These are phyloP conservation scores for Yamadazyma oceani DNA, from an alignment of 1,139 yeast species.

Conservation along the genomic window DNA sequence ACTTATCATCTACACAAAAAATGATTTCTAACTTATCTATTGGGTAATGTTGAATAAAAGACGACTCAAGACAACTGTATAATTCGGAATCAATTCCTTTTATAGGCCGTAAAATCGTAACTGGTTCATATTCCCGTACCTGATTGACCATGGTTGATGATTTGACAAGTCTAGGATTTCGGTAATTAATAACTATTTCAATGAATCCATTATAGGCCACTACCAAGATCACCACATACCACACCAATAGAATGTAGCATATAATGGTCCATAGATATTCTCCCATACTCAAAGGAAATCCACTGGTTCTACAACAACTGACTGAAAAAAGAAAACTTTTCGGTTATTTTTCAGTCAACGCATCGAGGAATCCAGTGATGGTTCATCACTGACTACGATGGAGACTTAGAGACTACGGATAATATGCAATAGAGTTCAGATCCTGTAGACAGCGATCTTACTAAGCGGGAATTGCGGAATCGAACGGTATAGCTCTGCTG, in stretches of 20 bases:
- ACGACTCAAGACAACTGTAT: constrained; percentile 63
- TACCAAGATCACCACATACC: constrained; percentile 46
- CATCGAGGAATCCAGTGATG: constrained; percentile 1
- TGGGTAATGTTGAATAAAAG: constrained; percentile 72
- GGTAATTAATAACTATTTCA: constrained; percentile 43
- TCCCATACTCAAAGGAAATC: not conserved
- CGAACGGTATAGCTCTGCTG: too few relatives aligned
- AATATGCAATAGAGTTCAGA: too few relatives aligned
- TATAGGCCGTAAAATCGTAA: constrained; percentile 77
- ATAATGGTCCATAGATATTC: constrained; percentile 6
- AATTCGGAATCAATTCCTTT: constrained; percentile 83
- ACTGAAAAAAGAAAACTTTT: too few relatives aligned
- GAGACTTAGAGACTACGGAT: too few relatives aligned
- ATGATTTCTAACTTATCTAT: constrained; percentile 59
- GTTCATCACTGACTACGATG: not conserved
- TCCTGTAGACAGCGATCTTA: too few relatives aligned
- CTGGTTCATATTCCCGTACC: constrained; percentile 50
- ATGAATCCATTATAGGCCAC: constrained; percentile 50
- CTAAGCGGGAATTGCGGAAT: too few relatives aligned
- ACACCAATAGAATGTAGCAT: constrained; percentile 24
- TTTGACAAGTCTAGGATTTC: constrained; percentile 20
- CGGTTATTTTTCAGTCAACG: constrained; percentile 1
- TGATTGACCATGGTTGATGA: not conserved
- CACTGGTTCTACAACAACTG: too few relatives aligned
- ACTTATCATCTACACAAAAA: constrained; percentile 66